Evolutionary conservation across 140 eudicot genomes (phyloP), one percentile per base, ranked within the genome.

Genomic region (Artemisia princeps): DNA sequence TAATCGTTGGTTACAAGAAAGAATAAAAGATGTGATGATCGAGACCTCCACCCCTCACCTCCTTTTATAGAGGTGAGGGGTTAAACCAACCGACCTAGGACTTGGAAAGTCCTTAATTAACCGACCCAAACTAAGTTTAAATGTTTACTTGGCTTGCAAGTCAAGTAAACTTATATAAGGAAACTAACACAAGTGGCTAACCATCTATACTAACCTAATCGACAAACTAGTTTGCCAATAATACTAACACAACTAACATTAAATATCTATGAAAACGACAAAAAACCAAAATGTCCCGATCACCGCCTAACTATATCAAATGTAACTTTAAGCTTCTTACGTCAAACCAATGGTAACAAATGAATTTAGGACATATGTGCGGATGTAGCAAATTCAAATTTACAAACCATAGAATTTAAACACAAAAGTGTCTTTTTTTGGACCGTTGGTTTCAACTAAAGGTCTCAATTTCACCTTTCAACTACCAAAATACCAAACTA

Each of bases 401-500:
- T 68, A 68, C 30, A 6, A 75, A 62, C 73, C 73, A 74, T 37
- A 30, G 15, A 74, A 65, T 63, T 49, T 15, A 19, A 6, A n/a
- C 2, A 45, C 17, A 42, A 10, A 62, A 37, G 67, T 52, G 14
- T 53, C 28, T 12, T 20, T 0, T 40, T 56, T 55, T 69, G 44
- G 68, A 76, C 76, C 55, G 30, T 69, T 63, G 37, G 62, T 68
- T 68, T 22, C 44, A 12, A 53, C 10, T 51, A 60, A 60, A 61
- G 22, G 10, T 76, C 80, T 46, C 67, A 46, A 53, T 55, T 37
- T 37, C 44, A 37, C 33, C 40, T 42, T 51, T 51, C 74, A 75
- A 75, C 76, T 30, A 69, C 67, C 60, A 62, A 74, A 76, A 46
- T 70, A 69, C 60, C 76, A 14, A 75, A 62, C 71, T 69, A 28